Base-by-base conservation (phyloP, 164 flowering plant species). In the Platanus orientalis region DNA sequence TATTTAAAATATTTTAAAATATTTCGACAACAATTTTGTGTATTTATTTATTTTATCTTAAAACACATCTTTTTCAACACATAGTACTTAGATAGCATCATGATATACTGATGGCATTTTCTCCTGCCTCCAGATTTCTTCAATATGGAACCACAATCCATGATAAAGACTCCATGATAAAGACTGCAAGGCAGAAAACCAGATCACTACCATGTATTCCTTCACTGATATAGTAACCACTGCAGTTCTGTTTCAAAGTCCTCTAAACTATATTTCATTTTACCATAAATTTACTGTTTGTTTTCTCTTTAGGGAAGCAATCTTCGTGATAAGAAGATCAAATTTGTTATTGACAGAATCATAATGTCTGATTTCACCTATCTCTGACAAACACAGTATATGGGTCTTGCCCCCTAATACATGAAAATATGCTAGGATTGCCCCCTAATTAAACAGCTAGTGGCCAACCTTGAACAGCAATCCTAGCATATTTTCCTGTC, bases 101-200 rank as follows among this genome's bases (percentile, higher is more conserved):
- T 21, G 10, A 9, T 39, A 20, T 25, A 3, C 26, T 50, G 4
- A 28, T 29, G 47, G 47, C 12, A 12, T 49, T 56, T 50, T 24
- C 28, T 52, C 49, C 11, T 11, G 23, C 61, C 17, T 69, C 42
- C 64, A 58, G 73, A 34, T 69, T 23, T 69, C n/a, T n/a, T n/a
- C 73, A 4, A 27, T 69, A 55, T 69, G 73, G 73, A 68, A 69
- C 49, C 64, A 69, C 64, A 51, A 69, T 69, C 55, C 60, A 50
- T 39, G 58, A 53, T 54, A 58, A 64, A 59, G 73, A 59, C 58
- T 60, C n/a, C n/a, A 59, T n/a, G n/a, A n/a, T n/a, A n/a, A n/a
- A n/a, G n/a, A n/a, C n/a, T 11, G 50, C 73, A 6, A 63, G 58
- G 19, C 26, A 19, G 57, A 64, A 58, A 51, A 63, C 28, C 36